Evolutionary conservation across 2,329 filamentous ascomycete genomes (phyloP).

Genomic region (Fusarium haematococcum): DNA sequence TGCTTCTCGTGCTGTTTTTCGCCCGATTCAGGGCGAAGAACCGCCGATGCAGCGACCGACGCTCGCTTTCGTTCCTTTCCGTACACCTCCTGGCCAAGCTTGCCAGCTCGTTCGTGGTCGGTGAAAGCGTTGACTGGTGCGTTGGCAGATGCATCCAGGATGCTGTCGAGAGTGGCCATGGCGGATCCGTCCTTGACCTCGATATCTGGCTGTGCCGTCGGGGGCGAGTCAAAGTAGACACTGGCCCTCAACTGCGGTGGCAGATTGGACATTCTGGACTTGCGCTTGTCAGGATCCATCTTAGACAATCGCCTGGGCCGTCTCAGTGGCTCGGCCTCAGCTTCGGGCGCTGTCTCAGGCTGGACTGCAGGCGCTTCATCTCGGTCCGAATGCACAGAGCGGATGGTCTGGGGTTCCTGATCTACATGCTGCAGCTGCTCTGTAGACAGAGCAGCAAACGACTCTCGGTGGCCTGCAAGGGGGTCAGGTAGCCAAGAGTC

Average conservation of each 20-base stretch:
- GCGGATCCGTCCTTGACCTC: constrained; percentile 83
- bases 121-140: constrained; percentile 94
- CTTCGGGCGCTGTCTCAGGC: constrained; percentile 28
- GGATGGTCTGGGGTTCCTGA: constrained; percentile 30
- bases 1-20: constrained; percentile 43
- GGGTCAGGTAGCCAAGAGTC: constrained; percentile 62
- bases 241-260: constrained; percentile 91
- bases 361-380: constrained; percentile 21
- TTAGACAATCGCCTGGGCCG: constrained; percentile 51
- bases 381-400: constrained; percentile 33
- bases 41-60: constrained; percentile 45
- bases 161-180: constrained; percentile 88
- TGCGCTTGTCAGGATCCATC: constrained; percentile 48
- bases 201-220: constrained; percentile 59
- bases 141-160: constrained; percentile 87
- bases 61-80: constrained; percentile 68
- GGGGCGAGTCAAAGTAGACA: constrained; percentile 84
- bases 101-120: constrained; percentile 85
- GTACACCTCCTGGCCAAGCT: constrained; percentile 80
- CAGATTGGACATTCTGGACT: constrained; percentile 59
- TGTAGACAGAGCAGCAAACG: constrained; percentile 49
- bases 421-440: constrained; percentile 39
- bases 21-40: constrained; percentile 38
- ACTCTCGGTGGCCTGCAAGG: constrained; percentile 52
- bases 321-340: constrained; percentile 43